Conservation (phyloP, 805 yeast species). For the Ogataea populi-albae region DNA sequence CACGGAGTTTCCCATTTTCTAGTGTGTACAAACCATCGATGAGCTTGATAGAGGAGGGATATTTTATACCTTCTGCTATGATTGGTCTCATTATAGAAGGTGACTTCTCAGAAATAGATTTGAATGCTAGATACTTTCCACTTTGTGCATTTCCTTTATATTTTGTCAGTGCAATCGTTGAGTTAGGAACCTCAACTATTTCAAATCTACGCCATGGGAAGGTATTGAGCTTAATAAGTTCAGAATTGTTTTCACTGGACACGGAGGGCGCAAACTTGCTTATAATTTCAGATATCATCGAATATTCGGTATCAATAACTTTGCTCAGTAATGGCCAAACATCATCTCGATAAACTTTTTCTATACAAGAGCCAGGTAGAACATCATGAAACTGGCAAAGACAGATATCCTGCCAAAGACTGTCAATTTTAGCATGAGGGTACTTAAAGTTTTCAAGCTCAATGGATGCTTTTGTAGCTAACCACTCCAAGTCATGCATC, state of each 20-base stretch:
- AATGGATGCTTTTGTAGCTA: slow-evolving; percentile 75
- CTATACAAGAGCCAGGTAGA: slow-evolving; percentile 95
- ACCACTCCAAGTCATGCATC: slow-evolving; percentile 80
- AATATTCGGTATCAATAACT: slow-evolving; percentile 51
- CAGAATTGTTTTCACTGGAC: slow-evolving; percentile 12
- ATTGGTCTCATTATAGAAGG: slow-evolving; percentile 25
- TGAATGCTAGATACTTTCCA: slow-evolving; percentile 18
- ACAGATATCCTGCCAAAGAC: slow-evolving; percentile 83
- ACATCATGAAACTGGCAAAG: slow-evolving; percentile 97
- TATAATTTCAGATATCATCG: slow-evolving; percentile 49
- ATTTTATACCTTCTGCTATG: slow-evolving; percentile 27
- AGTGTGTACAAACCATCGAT: slow-evolving; percentile 43
- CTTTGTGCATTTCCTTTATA: slow-evolving; percentile 11
- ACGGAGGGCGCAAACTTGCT: slow-evolving; percentile 10
- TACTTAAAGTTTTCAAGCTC: slow-evolving; percentile 53
- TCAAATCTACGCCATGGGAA: slow-evolving; percentile 62
- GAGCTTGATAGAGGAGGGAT: slow-evolving; percentile 50
- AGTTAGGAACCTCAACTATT: slow-evolving; percentile 34
- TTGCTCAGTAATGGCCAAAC: slow-evolving; percentile 73
- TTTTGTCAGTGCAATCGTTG: background rate
- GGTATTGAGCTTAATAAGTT: slow-evolving; percentile 45
- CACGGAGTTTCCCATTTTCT: slow-evolving; percentile 60
- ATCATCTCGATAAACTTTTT: slow-evolving; percentile 85
- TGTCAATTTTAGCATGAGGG: slow-evolving; percentile 66
- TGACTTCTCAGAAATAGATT: slow-evolving; percentile 6